Base-by-base conservation (phyloP, 139 green algal genomes). In the Gonium pectorale region DNA sequence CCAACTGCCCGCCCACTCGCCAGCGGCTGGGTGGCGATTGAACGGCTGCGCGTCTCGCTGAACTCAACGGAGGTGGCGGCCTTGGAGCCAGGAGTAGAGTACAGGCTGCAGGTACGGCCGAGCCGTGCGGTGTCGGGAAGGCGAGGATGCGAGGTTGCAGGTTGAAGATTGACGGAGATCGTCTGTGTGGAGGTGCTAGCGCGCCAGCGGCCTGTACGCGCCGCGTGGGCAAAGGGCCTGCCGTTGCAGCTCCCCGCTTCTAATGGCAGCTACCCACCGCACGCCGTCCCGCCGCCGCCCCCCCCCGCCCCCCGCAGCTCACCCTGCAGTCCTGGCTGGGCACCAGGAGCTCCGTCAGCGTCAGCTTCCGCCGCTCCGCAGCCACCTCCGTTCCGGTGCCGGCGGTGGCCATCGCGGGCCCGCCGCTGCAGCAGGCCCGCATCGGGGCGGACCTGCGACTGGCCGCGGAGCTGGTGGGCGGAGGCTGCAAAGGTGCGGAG, bases 401-500 rank as follows among this genome's bases (percentile, higher is more conserved):
- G 7, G 13, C 26, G 15, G 67, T 73, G 13, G 9, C 67, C 40
- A 43, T 82, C 40, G 21, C 59, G 29, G 75, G 54, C 1, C 38
- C 38, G 2, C 0, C 38, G 3, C 1, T 27, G 19, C 75, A 82
- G 59, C 40, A 24, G 5, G 38, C 38, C 13, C 27, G 60, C 21
- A 54, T 54, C 59, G 38, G 27, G 29, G 44, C 59, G 19, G 75
- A 24, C 40, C 52, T 82, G 59, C 35, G 75, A 19, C 75, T 82
- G 29, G 27, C 15, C 0, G 75, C 29, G 24, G 35, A 72, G 31
- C 40, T 41, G 2, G 59, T 33, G 13, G 75, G 75, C 33, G 75
- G 75, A 5, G 59, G 26, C 19, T 82, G 75, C 75, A 81, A 81
- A 29, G 73, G 73, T 81, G 56, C 27, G n/a, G n/a, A n/a, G n/a